phyloP scores from a whole-genome alignment of 257 asterid species.

The Euphrasia confusa region DNA sequence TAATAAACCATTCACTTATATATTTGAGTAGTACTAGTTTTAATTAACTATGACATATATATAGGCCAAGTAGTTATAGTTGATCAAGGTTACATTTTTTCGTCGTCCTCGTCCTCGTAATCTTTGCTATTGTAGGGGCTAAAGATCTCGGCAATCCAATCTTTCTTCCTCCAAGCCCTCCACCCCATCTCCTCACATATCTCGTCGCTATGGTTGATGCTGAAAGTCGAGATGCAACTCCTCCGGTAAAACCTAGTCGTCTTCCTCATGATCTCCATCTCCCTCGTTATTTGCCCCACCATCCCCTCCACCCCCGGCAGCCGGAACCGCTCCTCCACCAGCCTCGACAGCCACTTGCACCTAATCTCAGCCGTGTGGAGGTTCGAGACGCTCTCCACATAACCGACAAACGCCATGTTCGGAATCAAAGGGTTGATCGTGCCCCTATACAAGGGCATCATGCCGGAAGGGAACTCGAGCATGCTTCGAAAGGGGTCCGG shows the following conservation, averaged over 20 bases:
- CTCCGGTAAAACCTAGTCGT: constrained; percentile 75
- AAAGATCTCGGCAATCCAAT: constrained; percentile 74
- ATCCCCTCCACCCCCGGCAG: constrained; percentile 62
- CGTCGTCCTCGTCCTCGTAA: constrained; percentile 41
- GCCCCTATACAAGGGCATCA: constrained; percentile 96
- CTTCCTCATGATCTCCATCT: constrained; percentile 75
- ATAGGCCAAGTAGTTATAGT: too few relatives aligned
- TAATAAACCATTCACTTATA: too few relatives aligned
- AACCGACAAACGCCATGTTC: constrained; percentile 80
- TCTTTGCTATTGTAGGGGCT: constrained; percentile 88
- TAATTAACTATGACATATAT: too few relatives aligned
- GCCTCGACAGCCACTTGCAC: constrained; percentile 70
- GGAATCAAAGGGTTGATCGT: constrained; percentile 84
- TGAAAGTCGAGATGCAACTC: constrained; percentile 86
- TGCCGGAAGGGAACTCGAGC: constrained; percentile 62
- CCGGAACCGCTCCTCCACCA: constrained; percentile 51
- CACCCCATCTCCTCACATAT: constrained; percentile 93
- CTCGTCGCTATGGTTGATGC: constrained; percentile 82
- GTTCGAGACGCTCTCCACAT: constrained; percentile 83
- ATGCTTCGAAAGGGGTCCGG: constrained; percentile 75
- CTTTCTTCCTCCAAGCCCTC: constrained; percentile 75
- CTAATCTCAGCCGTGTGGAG: constrained; percentile 89
- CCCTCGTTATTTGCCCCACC: constrained; percentile 53
- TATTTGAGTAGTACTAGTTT: too few relatives aligned
- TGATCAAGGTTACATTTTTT: not conserved